Evolutionary conservation across 192 early-diverging fungal species (phyloP), one percentile per base, ranked within the genome.

Genomic region (Mortierella hygrophila): DNA sequence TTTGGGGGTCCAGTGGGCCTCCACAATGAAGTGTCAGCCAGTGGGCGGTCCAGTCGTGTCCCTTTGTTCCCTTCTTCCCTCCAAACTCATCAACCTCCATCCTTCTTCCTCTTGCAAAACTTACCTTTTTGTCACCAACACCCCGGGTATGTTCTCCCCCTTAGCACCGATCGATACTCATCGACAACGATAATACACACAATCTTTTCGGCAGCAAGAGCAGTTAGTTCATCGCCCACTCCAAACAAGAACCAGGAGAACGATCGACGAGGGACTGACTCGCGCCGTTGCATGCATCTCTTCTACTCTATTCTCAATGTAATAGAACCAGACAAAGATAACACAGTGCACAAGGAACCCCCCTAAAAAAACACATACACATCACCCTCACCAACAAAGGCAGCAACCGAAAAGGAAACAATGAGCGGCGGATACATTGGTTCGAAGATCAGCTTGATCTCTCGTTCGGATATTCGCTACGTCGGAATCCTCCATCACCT

Each of bases 381-480:
- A 60, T 75, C 38, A 3, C 38, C 74, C 13, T 23, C 18, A 20
- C 16, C 18, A 6, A 75, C 73, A 75, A 46, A 46, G 29, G 20
- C 20, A 23, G 29, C 41, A 29, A 41, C 13, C 2, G 71, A 60
- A 26, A 23, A 40, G 54, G n/a, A 41, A 68, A 71, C 75, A 72
- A 86, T 86, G 84, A 86, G 91, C 47, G 85, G 88, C 35, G 90
- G 89, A 37, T 92, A 90, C 78, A 92, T 92, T 85, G 92, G 92
- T 55, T 91, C 90, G 69, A 92, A 92, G 89, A 92, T 92, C 83
- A 90, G 88, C 75, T 92, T 99, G 70, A 97, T 98, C 81, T 95
- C 95, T 72, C 94, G 96, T 79, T 94, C 93, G 76, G 93, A 96
- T 80, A 96, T 98, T 86, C 95, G 98, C 85, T 99, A 97, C 89